phyloP scores from a whole-genome alignment of 2,329 filamentous ascomycete species.

The Chrysosporium queenslandicum region DNA sequence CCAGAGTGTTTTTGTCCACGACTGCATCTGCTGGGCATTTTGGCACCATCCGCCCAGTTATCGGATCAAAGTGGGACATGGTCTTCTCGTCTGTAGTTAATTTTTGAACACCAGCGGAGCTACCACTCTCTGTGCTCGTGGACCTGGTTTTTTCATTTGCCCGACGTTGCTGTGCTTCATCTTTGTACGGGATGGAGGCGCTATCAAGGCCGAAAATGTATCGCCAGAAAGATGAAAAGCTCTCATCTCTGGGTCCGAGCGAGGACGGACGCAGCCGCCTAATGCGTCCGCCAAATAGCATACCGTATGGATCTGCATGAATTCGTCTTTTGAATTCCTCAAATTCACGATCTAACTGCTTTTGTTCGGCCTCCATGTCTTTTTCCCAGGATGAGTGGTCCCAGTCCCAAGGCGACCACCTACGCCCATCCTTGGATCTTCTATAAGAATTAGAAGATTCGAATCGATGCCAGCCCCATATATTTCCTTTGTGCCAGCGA shows the following conservation, averaged over 20 bases:
- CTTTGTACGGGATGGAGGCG: background rate
- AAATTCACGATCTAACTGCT: slow-evolving; percentile 26
- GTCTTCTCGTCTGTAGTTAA: slow-evolving; percentile 4
- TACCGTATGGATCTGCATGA: slow-evolving; percentile 32
- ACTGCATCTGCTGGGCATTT: slow-evolving; percentile 7
- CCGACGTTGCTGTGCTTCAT: background rate
- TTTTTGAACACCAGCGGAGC: background rate
- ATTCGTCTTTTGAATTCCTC: slow-evolving; percentile 29
- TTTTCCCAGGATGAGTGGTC: slow-evolving; percentile 5
- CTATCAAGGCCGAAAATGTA: slow-evolving; percentile 21
- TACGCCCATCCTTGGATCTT: background rate
- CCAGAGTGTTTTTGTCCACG: background rate
- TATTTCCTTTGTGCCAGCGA: background rate
- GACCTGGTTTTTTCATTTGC: background rate
- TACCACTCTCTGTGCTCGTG: background rate
- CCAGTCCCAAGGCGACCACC: slow-evolving; percentile 5
- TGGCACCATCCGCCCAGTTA: slow-evolving; percentile 34
- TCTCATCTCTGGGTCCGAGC: slow-evolving; percentile 18
- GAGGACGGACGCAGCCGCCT: slow-evolving; percentile 18
- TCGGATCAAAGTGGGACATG: slow-evolving; percentile 33
- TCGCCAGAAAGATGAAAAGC: slow-evolving; percentile 26
- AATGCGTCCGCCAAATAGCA: slow-evolving; percentile 32
- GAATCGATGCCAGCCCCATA: slow-evolving; percentile 1
- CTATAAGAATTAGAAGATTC: background rate
- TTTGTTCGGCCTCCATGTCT: slow-evolving; percentile 17